A percentile compares a stretch with the other conserved stretches of the same genome.
These are phyloP conservation scores for Veloboletus limbatus DNA, from an alignment of 1,284 basidiomycete genomes.

Conservation along the genomic window DNA sequence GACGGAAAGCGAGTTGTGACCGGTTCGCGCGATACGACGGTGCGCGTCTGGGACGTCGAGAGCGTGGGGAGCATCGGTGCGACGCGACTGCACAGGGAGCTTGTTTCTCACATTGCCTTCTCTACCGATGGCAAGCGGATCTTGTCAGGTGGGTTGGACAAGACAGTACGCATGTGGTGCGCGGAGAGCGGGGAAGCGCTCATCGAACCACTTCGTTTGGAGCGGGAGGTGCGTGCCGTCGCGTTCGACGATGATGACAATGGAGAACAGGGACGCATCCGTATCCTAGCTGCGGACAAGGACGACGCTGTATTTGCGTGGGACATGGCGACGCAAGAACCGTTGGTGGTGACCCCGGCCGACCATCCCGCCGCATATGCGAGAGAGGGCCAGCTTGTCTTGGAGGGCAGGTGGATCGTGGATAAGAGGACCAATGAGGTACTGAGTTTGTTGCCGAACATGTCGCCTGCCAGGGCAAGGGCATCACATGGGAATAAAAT, in stretches of 20 bases:
- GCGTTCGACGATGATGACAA: slow-evolving; percentile 19
- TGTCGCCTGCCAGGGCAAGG: slow-evolving; percentile 27
- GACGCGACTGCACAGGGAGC: slow-evolving; percentile 25
- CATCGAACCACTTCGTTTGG: slow-evolving; percentile 22
- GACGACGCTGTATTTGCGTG: slow-evolving; percentile 28
- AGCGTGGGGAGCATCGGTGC: slow-evolving; percentile 32
- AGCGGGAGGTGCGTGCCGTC: slow-evolving; percentile 21
- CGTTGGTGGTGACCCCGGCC: slow-evolving; percentile 17
- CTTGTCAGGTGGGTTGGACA: slow-evolving; percentile 30
- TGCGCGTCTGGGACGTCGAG: slow-evolving; percentile 34
- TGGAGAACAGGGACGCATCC: background rate
- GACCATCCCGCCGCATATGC: slow-evolving; percentile 21
- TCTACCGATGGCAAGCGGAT: slow-evolving; percentile 27
- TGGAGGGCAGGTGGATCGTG: slow-evolving; percentile 28
- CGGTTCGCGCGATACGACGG: slow-evolving; percentile 21
- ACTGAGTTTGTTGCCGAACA: slow-evolving; percentile 28
- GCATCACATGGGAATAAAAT: slow-evolving; percentile 23
- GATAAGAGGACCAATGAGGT: slow-evolving; percentile 14
- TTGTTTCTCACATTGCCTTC: slow-evolving; percentile 29
- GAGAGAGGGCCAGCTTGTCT: slow-evolving; percentile 10
- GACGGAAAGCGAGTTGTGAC: slow-evolving; percentile 31
- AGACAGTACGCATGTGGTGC: slow-evolving; percentile 32
- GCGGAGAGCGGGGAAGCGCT: slow-evolving; percentile 21
- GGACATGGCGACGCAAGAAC: slow-evolving; percentile 24
- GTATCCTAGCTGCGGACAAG: slow-evolving; percentile 28